Base-by-base conservation (phyloP, 257 asterid species). In the Gentiana macrophylla region DNA sequence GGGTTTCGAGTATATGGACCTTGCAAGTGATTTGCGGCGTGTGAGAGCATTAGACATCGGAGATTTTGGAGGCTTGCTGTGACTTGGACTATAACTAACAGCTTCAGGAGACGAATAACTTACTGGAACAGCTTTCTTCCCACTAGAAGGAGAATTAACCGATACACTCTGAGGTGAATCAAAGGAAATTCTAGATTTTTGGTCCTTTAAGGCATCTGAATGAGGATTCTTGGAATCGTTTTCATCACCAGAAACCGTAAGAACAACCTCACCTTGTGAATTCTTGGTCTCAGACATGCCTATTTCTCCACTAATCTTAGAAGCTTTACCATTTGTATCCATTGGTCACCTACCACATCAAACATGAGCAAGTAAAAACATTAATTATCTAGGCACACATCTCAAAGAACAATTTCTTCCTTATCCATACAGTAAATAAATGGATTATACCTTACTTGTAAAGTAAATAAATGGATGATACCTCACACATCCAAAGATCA, bases 1-100 rank as follows among this genome's bases (percentile, higher is more conserved):
- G 48, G 97, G 94, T 61, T 80, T 89, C 0, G 93, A 77, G 76
- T 66, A 80, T 46, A 77, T 60, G 1, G 93, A 86, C 70, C 84
- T 81, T 3, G 93, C 57, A 13, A 87, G n/a, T 1, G 96, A 41
- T 62, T 79, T 86, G 12, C 89, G 63, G 37, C 79, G 74, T 32
- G 74, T 62, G 46, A 84, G 81, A 58, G 80, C 80, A 15, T 74
- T 76, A 33, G 49, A 48, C 47, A 63, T 56, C 52, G 98, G 97
- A 69, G 69, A 46, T 73, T 67, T 88, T 50, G 89, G 95, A 59
- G 94, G 95, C 79, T 57, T 88, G 52, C 73, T 74, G 49, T 84
- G 73, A 70, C 79, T 81, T 12, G 84, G 79, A 64, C 70, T 43
- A 54, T 65, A 58, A 44, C 74, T 72, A 11, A 52, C 59, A 59